Evolutionary conservation across 306 rosid genomes (phyloP), one percentile per base, ranked within the genome.

Genomic region (Oxytropis ochrocephala): DNA sequence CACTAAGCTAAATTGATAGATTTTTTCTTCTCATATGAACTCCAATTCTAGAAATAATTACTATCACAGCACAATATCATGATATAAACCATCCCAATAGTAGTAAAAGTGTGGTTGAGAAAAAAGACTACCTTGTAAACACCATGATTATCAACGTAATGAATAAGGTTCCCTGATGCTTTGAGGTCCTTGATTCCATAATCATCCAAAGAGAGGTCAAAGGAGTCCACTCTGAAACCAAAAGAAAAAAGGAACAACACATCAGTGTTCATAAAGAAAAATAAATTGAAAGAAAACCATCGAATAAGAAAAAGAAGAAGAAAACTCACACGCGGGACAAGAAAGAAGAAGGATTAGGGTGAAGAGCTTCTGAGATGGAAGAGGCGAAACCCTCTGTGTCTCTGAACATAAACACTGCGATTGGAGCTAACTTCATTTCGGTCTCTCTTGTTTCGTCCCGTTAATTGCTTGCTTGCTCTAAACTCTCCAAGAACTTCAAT

Each of bases 311-410:
- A n/a, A 43, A 63, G 8, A 33, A 8, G 14, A 71, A 44, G 12
- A 19, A 55, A 14, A 70, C 73, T 78, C 57, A 86, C 97, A 39
- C n/a, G 56, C 76, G 82, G 21, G 69, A 12, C 36, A 76, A 72
- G 29, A 85, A 75, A 38, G 78, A 72, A 32, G 85, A 69, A 67
- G 91, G 62, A 19, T 76, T 41, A 11, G 85, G 85, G 48, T 50
- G 74, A 29, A 89, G 81, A 73, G 97, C 72, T 33, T 76, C 80
- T 7, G 60, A 80, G 39, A 91, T 79, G 61, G 87, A 74, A 14
- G 92, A 64, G 62, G 86, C 82, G 70, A 87, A 83, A 33, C 96
- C 97, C 44, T 87, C 88, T 0, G 84, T 49, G 67, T 89, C 96
- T 68, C 77, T 80, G 77, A 85, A 75, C 33, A 89, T 63, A 65